Evolutionary conservation across 164 flowering plant genomes (phyloP), one percentile per base, ranked within the genome.

Genomic region (Vitis amurensis): DNA sequence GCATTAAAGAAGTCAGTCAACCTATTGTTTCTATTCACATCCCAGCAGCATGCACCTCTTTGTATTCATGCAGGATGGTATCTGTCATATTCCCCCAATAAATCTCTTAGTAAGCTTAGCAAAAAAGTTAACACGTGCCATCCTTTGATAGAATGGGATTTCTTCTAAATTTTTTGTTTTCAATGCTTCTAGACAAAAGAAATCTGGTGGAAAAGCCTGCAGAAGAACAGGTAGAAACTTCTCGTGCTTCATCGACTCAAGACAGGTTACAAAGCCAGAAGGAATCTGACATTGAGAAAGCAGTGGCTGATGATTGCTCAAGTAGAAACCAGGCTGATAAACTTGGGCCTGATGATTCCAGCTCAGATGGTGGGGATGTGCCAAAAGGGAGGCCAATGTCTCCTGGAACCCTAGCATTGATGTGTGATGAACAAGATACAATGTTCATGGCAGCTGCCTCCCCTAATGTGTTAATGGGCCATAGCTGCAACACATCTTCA

Each of bases 381-480:
- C 86, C 83, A 67, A 86, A 83, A 67, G 77, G 72, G 61, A 83
- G 92, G 72, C 89, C 99, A 27, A 87, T 93, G 93, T 95, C 99
- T 73, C 99, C 99, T 30, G 91, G 86, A 73, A 95, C 97, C 5
- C 84, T 90, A 59, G 99, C 98, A 48, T 76, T 95, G 74, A 91
- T 91, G 98, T 95, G 99, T 64, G 93, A 95, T 78, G 99, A 95
- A 80, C 82, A 89, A 75, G 98, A 93, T 65, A 79, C 97, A 30
- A 80, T 89, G 81, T 91, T 95, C 75, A 82, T 80, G 81, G 68
- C 87, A 52, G 78, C 89, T 70, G 81, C 87, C 72, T 87, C 95
- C 19, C 85, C 95, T 9, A 83, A 72, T 74, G 81, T 84, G 29
- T 62, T 77, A 48, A 64, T 71, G 60, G 77, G 73, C 29, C 77